These are phyloP conservation scores for Suillus decipiens DNA, from an alignment of 768 basidiomycete species.

Conservation along the genomic window DNA sequence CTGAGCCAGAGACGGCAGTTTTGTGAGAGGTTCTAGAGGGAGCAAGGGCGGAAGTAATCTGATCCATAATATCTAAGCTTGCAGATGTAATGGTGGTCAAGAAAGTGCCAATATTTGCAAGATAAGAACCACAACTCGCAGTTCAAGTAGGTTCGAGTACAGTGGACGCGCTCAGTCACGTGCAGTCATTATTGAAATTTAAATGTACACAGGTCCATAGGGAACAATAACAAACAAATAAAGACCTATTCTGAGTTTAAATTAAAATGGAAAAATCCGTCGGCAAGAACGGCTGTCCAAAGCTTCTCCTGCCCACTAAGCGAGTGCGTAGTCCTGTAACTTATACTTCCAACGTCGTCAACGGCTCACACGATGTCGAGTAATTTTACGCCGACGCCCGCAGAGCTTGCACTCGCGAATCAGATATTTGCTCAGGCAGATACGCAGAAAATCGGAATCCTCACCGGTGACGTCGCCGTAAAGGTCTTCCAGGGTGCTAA, in stretches of 20 bases:
- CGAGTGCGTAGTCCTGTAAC: constrained; percentile 27
- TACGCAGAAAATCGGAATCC: constrained; percentile 75
- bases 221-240: constrained; percentile 2
- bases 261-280: background rate
- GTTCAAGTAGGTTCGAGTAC: constrained; percentile 7
- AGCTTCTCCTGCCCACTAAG: constrained; percentile 5
- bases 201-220: constrained; percentile 2
- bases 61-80: constrained; percentile 56
- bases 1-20: constrained; percentile 50
- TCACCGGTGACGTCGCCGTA: constrained; percentile 91
- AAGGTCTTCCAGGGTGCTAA: constrained; percentile 83
- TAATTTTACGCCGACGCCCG: constrained; percentile 46
- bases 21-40: constrained; percentile 62
- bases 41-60: constrained; percentile 63
- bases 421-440: constrained; percentile 76
- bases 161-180: constrained; percentile 34
- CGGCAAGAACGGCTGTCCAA: constrained; percentile 11
- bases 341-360: constrained; percentile 20
- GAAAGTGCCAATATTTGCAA: constrained; percentile 14
- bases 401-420: constrained; percentile 61
- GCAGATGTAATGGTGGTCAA: constrained; percentile 16
- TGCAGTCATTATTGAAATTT: constrained; percentile 17
- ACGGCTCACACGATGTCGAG: constrained; percentile 36
- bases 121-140: constrained; percentile 6
- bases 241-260: constrained; percentile 9